Evolutionary conservation across 164 flowering plant species (phyloP), one percentile per base, ranked within the genome.

Genomic region (Vitis labrusca): DNA sequence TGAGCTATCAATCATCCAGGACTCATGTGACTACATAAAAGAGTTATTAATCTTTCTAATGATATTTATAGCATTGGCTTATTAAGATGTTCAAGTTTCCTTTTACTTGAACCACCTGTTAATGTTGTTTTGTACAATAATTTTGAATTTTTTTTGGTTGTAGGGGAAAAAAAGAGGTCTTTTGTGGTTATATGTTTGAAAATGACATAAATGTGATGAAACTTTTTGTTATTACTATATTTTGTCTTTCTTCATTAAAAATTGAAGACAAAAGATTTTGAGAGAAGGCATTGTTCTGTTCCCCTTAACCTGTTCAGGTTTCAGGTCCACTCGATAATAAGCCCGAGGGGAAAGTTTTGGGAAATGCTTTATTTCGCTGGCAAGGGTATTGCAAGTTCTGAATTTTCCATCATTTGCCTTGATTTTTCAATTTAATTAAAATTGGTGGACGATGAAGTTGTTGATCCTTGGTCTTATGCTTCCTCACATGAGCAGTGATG

Each of bases 291-390:
- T 23, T 10, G 32, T 29, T 1, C 5, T 57, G 44, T 79, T 77
- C 59, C 37, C 77, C 87, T 88, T 86, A 82, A 78, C 81, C 29
- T 76, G 50, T 59, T 70, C 67, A 91, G 98, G 83, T 95, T 37
- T 79, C 91, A 63, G 93, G 96, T 66, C 91, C 98, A 17, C 77
- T 90, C 73, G 86, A 90, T 77, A 82, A 80, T 61, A 89, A 85
- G 53, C 75, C 89, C 6, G 89, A 84, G 12, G 93, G 88, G 66
- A 80, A 76, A 9, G 63, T 95, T 62, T 71, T 75, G 8, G 93
- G 92, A 67, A 85, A 90, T 82, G 99, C 98, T 30, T 64, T 80
- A 47, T 92, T 95, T 75, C 92, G 98, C 60, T 95, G 98, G 99
- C 99, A 91, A 82, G 87, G 94, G 98, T 93, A 71, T 62, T 62